Conservation (phyloP, 1,139 yeast genomes). For the Debaryomycetaceae sp. region DNA sequence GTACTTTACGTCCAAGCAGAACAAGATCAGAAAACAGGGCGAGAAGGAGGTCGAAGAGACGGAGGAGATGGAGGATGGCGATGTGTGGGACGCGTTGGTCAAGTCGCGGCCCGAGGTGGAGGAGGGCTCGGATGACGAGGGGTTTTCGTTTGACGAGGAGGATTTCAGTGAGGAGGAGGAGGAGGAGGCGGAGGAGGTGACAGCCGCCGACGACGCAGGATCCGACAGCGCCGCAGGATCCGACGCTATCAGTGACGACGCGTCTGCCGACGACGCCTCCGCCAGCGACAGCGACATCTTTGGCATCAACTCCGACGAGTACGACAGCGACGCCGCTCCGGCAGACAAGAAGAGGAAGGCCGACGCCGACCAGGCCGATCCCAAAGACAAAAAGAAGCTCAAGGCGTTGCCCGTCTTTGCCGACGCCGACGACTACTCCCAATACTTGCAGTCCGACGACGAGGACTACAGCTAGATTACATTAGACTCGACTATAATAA, state of each 20-base stretch:
- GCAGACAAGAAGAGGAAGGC: slow-evolving; percentile 10
- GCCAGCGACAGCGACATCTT: slow-evolving; percentile 21
- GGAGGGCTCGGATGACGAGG: slow-evolving; percentile 44
- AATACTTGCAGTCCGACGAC: slow-evolving; percentile 63
- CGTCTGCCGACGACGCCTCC: background rate
- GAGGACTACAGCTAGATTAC: slow-evolving; percentile 32
- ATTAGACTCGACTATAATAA: too few relatives aligned
- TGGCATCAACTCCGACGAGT: slow-evolving; percentile 34
- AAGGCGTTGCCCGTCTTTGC: slow-evolving; percentile 82
- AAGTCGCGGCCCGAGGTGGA: slow-evolving; percentile 81
- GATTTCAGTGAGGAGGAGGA: slow-evolving; percentile 29
- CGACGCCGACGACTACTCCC: slow-evolving; percentile 82
- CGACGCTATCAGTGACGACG: slow-evolving; percentile 15
- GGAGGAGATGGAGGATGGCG: slow-evolving; percentile 67
- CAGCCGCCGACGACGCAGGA: slow-evolving; percentile 14
- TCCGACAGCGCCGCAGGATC: slow-evolving; percentile 12
- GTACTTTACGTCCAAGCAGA: slow-evolving; percentile 67
- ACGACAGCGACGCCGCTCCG: slow-evolving; percentile 31
- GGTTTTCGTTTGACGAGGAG: slow-evolving; percentile 44
- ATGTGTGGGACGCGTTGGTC: slow-evolving; percentile 86
- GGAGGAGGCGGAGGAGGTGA: slow-evolving; percentile 21
- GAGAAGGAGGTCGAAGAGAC: slow-evolving; percentile 37
- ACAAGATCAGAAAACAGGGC: slow-evolving; percentile 33
- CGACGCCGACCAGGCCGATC: slow-evolving; percentile 17
- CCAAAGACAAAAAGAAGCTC: slow-evolving; percentile 55